Evolutionary conservation across 2,329 filamentous ascomycete species (phyloP).

Genomic region (Fusarium annulatum): DNA sequence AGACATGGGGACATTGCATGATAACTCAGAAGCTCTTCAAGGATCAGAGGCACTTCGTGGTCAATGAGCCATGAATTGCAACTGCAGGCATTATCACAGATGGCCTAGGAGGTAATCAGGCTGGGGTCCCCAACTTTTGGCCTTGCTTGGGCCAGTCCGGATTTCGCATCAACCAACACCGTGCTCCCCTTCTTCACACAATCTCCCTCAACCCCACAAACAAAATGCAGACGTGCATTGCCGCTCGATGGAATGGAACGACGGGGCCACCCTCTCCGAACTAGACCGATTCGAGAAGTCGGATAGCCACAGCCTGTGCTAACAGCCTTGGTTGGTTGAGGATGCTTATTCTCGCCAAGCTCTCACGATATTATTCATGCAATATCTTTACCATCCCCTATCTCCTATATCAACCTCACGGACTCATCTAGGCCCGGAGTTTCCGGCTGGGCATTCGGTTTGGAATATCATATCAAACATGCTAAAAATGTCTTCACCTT

Average conservation of each 20-base stretch:
- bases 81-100: conserved; percentile 12
- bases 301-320: neutral
- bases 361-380: conserved; percentile 15
- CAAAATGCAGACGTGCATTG: conserved; percentile 33
- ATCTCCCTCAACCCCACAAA: conserved; percentile 37
- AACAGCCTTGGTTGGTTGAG: conserved; percentile 1
- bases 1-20: conserved; percentile 11
- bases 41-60: conserved; percentile 8
- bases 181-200: conserved; percentile 11
- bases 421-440: conserved; percentile 3
- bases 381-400: conserved; percentile 6
- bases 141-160: conserved; percentile 9
- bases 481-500: conserved; percentile 1
- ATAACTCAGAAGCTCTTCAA: neutral
- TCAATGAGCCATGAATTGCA: conserved; percentile 9
- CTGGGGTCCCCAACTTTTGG: conserved; percentile 36
- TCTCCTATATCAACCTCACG: neutral
- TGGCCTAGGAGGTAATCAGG: conserved; percentile 3
- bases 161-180: conserved; percentile 26
- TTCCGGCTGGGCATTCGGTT: conserved; percentile 16
- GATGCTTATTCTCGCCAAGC: conserved; percentile 15
- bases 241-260: conserved; percentile 29
- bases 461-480: neutral
- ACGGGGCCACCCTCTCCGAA: conserved; percentile 14
- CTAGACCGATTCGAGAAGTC: conserved; percentile 12